phyloP scores from a whole-genome alignment of 1,139 yeast species.

The Yamadazyma diospyri region DNA sequence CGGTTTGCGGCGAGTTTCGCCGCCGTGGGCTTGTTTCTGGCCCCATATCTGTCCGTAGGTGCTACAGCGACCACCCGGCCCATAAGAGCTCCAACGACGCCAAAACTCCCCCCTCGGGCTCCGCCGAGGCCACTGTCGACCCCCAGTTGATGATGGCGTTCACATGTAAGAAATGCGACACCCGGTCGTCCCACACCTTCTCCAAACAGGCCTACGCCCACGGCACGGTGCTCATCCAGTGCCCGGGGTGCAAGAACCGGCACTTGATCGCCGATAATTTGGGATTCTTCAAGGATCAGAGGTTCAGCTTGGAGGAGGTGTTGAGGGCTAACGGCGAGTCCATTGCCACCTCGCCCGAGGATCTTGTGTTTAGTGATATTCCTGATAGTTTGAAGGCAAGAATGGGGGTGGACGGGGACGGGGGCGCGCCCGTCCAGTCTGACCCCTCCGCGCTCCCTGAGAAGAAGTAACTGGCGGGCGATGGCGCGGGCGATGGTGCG shows the following conservation, averaged over 20 bases:
- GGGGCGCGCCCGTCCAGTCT: too few relatives aligned
- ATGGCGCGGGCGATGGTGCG: too few relatives aligned
- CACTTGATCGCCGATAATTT: conserved; percentile 93
- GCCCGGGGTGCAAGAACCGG: conserved; percentile 86
- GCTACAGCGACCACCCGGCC: too few relatives aligned
- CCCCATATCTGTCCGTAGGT: too few relatives aligned
- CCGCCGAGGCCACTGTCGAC: too few relatives aligned
- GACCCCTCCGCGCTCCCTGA: too few relatives aligned
- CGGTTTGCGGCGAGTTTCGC: too few relatives aligned
- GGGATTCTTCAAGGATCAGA: conserved; percentile 73
- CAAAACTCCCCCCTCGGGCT: too few relatives aligned
- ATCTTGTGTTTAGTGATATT: conserved; percentile 67
- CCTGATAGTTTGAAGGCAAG: conserved; percentile 58
- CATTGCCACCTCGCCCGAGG: conserved; percentile 58
- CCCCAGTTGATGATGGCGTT: conserved; percentile 86
- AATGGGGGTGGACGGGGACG: too few relatives aligned
- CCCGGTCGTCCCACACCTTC: conserved; percentile 80
- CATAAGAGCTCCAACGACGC: too few relatives aligned
- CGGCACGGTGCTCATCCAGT: conserved; percentile 87
- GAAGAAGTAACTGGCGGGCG: too few relatives aligned
- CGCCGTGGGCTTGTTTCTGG: too few relatives aligned
- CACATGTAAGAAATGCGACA: conserved; percentile 85
- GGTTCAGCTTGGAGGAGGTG: conserved; percentile 77
- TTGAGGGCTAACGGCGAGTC: conserved; percentile 72
- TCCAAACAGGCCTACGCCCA: conserved; percentile 86